A percentile compares a stretch with the other conserved stretches of the same genome.
Evolutionary conservation across 1,284 basidiomycete species (phyloP).

Genomic region (Farysia itapuensis): DNA sequence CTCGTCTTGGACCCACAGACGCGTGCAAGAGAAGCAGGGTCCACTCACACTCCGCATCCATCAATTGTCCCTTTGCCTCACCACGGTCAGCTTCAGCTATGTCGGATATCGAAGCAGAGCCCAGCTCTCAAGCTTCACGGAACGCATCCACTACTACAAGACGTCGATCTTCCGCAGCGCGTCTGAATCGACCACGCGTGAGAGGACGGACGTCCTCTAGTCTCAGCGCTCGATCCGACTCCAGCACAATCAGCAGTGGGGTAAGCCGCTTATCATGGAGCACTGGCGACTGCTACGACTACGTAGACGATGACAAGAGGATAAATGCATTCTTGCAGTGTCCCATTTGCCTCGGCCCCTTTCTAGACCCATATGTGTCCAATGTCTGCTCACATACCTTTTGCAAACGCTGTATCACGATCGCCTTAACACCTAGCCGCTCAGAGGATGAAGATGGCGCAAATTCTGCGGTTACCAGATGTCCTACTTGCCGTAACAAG

Average conservation of each 20-base stretch:
- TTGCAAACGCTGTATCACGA: conserved; percentile 38
- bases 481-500: conserved; percentile 34
- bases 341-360: conserved; percentile 40
- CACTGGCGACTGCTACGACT: conserved; percentile 30
- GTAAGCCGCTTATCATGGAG: conserved; percentile 18
- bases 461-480: conserved; percentile 1
- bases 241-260: conserved; percentile 26
- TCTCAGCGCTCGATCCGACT: conserved; percentile 30
- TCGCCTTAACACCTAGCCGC: conserved; percentile 8
- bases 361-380: conserved; percentile 32
- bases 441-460: conserved; percentile 1
- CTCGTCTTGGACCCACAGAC: too few relatives aligned
- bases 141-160: conserved; percentile 6
- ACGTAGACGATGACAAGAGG: conserved; percentile 15
- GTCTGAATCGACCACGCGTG: conserved; percentile 7
- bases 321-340: conserved; percentile 34
- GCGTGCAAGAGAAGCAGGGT: too few relatives aligned
- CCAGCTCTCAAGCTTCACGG: conserved; percentile 1
- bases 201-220: conserved; percentile 16
- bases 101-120: conserved; percentile 5
- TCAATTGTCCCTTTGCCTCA: neutral
- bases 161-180: conserved; percentile 14
- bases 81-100: too few relatives aligned
- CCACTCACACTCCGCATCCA: too few relatives aligned
- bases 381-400: conserved; percentile 42